Evolutionary conservation across 768 basidiomycete genomes (phyloP).

Genomic region (Guyanaporus albipodus): DNA sequence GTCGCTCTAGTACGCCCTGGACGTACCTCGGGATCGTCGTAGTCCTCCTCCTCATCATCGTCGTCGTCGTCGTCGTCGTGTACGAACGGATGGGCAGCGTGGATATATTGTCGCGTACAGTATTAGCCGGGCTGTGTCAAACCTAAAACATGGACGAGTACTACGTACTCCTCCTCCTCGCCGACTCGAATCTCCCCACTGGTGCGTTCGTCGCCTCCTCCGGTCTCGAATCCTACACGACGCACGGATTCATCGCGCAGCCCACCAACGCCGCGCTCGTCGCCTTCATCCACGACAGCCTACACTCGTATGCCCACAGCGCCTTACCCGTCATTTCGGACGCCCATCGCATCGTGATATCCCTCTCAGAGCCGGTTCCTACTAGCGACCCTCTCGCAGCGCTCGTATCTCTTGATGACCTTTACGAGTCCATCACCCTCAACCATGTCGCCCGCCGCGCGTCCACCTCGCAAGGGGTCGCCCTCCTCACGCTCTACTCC

Average conservation of each 20-base stretch:
- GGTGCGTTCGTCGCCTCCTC: slow-evolving; percentile 95
- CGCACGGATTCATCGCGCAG: slow-evolving; percentile 69
- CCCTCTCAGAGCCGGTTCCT: slow-evolving; percentile 12
- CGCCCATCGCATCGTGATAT: slow-evolving; percentile 46
- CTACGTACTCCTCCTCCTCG: slow-evolving; percentile 73
- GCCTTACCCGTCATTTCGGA: slow-evolving; percentile 79
- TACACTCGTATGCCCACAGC: slow-evolving; percentile 72
- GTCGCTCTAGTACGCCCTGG: background rate
- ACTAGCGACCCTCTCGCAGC: slow-evolving; percentile 33
- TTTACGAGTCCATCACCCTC: slow-evolving; percentile 82
- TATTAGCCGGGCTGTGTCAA: background rate
- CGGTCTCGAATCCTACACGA: slow-evolving; percentile 85
- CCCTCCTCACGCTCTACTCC: slow-evolving; percentile 82
- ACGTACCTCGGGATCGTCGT: background rate
- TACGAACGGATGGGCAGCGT: too few relatives aligned
- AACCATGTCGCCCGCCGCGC: slow-evolving; percentile 88
- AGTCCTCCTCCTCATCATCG: slow-evolving; percentile 5
- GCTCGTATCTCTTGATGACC: slow-evolving; percentile 59
- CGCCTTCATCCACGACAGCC: slow-evolving; percentile 65
- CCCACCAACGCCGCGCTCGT: slow-evolving; percentile 28
- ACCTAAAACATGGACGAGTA: slow-evolving; percentile 28
- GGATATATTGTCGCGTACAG: too few relatives aligned
- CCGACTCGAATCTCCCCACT: slow-evolving; percentile 93
- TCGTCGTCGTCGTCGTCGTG: slow-evolving; percentile 1
- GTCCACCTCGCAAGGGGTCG: slow-evolving; percentile 88